Evolutionary conservation across 1,284 basidiomycete species (phyloP).

Genomic region (Melampsora americana): DNA sequence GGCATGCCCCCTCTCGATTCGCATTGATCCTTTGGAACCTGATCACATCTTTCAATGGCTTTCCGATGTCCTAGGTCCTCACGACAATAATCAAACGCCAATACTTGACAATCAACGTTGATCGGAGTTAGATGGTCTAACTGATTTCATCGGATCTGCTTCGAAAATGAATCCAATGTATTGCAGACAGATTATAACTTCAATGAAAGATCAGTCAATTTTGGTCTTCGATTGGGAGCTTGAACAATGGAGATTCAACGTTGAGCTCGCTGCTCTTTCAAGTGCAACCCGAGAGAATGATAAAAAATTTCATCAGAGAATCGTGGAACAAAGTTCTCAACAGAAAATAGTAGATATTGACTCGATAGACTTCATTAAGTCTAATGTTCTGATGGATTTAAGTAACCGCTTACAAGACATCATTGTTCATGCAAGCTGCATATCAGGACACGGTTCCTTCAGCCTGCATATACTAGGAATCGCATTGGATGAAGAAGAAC

Average conservation of each 20-base stretch:
- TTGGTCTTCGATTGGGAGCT: constrained; percentile 6
- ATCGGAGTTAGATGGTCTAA: background rate
- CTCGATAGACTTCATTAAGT: background rate
- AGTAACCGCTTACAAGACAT: background rate
- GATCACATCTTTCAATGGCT: constrained; percentile 6
- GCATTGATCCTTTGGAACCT: background rate
- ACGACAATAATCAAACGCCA: background rate
- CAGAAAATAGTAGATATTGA: background rate
- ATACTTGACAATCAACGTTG: background rate
- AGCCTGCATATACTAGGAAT: background rate
- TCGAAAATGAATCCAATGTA: constrained; percentile 2
- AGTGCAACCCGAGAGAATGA: background rate
- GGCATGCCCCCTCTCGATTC: background rate
- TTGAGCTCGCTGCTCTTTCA: background rate
- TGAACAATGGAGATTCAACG: background rate
- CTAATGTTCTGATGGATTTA: background rate
- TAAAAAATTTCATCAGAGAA: background rate
- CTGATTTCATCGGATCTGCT: background rate
- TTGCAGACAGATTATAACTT: background rate
- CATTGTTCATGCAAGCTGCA: background rate
- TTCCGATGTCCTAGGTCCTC: background rate
- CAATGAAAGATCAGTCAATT: background rate
- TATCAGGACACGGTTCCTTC: background rate
- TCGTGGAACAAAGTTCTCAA: too few species aligned
- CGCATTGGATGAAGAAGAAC: background rate